Base-by-base conservation (phyloP, 768 basidiomycete species). In the Hysterangium stoloniferum region DNA sequence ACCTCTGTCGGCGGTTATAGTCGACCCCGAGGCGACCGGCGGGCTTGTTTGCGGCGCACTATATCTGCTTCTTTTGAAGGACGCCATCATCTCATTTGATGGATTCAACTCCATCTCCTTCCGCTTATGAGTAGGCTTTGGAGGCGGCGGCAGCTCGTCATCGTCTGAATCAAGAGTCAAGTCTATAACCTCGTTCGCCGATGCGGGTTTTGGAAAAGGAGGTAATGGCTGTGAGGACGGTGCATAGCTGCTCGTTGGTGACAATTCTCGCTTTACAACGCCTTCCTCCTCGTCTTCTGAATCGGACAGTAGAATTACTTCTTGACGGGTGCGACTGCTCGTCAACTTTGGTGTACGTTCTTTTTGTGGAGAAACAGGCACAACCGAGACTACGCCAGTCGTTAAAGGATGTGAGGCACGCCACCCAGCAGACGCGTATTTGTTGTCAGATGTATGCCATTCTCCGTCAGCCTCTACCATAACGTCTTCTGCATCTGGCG, bases 381-480 rank as follows among this genome's bases (percentile, higher is more conserved):
- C 29, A 45, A 47, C 34, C n/a, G 28, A 20, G 13, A 45, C 28
- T 47, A 35, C 13, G 37, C 45, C 55, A 48, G 36, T 40, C 19
- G 45, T n/a, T 24, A 52, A 5, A 12, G 48, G 52, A 29, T 52
- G 27, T 34, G 53, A 47, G 8, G 36, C 31, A 25, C 74, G 78
- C 92, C 93, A 96, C 27, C 64, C 68, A 1, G 69, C 58, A 17
- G 89, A 92, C 1, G 79, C 91, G 59, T 78, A 86, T 65, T 86
- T 90, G 69, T 86, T 77, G 66, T 98, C 92, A 15, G 77, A 69
- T 1, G 92, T 92, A 63, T 96, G 94, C 96, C 96, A 99, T 63
- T 94, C 85, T 1, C 92, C 94, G 62, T 95, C 84, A 4, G 90
- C 80, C 65, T 99, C 95, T 13, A 99, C 82, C 49, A 95, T 76